These are phyloP conservation scores for Eucalyptus polybractea DNA, from an alignment of 345 rosid genomes.

Conservation along the genomic window DNA sequence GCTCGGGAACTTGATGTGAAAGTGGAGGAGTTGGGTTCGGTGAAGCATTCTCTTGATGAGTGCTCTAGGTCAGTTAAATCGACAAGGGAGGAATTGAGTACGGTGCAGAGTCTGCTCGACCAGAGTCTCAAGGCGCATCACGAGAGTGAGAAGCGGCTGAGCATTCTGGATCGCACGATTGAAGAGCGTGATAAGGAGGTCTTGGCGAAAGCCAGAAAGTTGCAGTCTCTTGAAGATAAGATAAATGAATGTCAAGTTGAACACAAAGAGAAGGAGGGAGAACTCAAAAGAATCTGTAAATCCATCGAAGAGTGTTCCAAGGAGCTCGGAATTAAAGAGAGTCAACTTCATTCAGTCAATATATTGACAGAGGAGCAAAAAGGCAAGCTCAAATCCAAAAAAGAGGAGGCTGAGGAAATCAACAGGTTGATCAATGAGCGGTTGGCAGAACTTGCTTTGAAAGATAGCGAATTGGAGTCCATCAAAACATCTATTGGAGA, in stretches of 20 bases:
- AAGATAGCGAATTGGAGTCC: not conserved
- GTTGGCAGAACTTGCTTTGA: not conserved
- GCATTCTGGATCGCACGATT: not conserved
- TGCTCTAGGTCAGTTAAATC: not conserved
- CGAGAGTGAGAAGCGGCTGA: not conserved
- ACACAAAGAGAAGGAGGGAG: not conserved
- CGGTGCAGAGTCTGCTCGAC: not conserved
- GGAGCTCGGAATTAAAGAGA: not conserved
- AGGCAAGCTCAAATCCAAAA: not conserved
- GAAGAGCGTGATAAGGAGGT: not conserved
- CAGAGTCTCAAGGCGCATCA: not conserved
- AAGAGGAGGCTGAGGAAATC: not conserved
- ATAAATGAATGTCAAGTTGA: not conserved
- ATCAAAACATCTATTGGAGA: not conserved
- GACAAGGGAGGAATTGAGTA: slow-evolving; percentile 1
- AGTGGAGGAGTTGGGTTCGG: not conserved
- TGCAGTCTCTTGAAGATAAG: not conserved
- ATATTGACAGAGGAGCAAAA: not conserved
- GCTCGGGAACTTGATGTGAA: not conserved
- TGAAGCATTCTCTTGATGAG: not conserved
- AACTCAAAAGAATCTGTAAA: not conserved
- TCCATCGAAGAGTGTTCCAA: not conserved
- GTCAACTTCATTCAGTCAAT: not conserved
- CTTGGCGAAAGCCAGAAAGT: not conserved
- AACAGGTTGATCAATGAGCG: not conserved